Evolutionary conservation across 179 eudicot species (phyloP).

Genomic region (Pouteria campechiana): DNA sequence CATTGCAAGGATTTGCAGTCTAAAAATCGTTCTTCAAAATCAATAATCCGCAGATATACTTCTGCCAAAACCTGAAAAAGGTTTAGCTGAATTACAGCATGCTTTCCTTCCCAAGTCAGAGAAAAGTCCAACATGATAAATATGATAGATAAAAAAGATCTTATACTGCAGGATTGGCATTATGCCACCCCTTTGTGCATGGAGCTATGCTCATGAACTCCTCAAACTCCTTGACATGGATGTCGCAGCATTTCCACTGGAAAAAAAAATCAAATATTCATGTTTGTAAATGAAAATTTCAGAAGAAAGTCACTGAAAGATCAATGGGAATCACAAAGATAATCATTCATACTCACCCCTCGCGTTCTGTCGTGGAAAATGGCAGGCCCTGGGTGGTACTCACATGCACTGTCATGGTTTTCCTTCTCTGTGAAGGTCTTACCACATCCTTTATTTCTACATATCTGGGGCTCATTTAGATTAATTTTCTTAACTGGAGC

Average conservation of each 20-base stretch:
- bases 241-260: conserved; percentile 97
- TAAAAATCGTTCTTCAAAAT: too few species aligned
- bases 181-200: conserved; percentile 94
- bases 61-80: too few species aligned
- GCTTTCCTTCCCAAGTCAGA: too few species aligned
- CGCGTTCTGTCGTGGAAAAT: conserved; percentile 77
- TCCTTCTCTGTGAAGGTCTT: conserved; percentile 66
- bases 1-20: too few species aligned
- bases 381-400: conserved; percentile 90
- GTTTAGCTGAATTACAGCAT: too few species aligned
- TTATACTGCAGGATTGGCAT: conserved; percentile 47
- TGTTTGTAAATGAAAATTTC: background rate
- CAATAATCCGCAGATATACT: too few species aligned
- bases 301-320: conserved; percentile 2
- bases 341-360: conserved; percentile 53
- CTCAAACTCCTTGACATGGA: conserved; percentile 89
- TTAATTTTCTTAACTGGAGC: conserved; percentile 36
- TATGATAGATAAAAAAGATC: too few species aligned
- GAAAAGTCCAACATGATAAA: too few species aligned
- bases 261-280: conserved; percentile 5
- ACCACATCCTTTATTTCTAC: conserved; percentile 91
- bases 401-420: conserved; percentile 78
- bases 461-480: conserved; percentile 68
- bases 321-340: background rate
- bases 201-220: conserved; percentile 90